phyloP scores from a whole-genome alignment of 2,329 filamentous ascomycete species.

The Fusarium stilboides region DNA sequence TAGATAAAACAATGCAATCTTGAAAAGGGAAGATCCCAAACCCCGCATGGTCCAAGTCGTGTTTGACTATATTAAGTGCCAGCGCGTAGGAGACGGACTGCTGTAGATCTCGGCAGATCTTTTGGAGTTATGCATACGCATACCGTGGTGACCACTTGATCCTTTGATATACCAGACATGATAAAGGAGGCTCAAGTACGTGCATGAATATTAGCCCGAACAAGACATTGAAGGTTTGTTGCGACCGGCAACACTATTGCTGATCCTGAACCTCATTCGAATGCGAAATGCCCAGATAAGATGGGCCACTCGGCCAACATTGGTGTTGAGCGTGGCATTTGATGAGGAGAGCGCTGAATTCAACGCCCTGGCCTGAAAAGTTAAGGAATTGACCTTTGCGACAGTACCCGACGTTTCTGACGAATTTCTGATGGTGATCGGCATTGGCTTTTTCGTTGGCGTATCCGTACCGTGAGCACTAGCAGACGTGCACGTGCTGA shows the following conservation, averaged over 20 bases:
- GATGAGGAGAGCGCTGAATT: constrained; percentile 8
- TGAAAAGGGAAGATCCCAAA: constrained; percentile 7
- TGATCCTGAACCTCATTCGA: constrained; percentile 16
- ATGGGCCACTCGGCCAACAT: constrained; percentile 21
- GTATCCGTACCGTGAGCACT: constrained; percentile 2
- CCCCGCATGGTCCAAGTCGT: constrained; percentile 12
- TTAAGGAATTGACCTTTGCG: neutral
- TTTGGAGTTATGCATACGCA: constrained; percentile 16
- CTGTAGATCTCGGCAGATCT: constrained; percentile 39
- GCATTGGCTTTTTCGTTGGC: constrained; percentile 9
- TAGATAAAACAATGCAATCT: constrained; percentile 34
- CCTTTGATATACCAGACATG: constrained; percentile 10
- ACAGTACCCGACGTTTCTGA: constrained; percentile 5
- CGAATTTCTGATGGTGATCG: constrained; percentile 30
- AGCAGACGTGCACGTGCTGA: constrained; percentile 20
- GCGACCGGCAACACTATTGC: constrained; percentile 16
- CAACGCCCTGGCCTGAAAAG: constrained; percentile 1
- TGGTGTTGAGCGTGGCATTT: constrained; percentile 6
- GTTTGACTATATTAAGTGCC: constrained; percentile 9
- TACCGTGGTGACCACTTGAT: constrained; percentile 2
- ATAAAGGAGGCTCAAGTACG: constrained; percentile 23
- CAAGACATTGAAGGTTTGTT: constrained; percentile 1
- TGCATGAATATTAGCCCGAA: constrained; percentile 13
- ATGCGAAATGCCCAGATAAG: constrained; percentile 1
- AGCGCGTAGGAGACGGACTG: constrained; percentile 9